phyloP scores from a whole-genome alignment of 495 filamentous ascomycete genomes.

The Podospora conica region DNA sequence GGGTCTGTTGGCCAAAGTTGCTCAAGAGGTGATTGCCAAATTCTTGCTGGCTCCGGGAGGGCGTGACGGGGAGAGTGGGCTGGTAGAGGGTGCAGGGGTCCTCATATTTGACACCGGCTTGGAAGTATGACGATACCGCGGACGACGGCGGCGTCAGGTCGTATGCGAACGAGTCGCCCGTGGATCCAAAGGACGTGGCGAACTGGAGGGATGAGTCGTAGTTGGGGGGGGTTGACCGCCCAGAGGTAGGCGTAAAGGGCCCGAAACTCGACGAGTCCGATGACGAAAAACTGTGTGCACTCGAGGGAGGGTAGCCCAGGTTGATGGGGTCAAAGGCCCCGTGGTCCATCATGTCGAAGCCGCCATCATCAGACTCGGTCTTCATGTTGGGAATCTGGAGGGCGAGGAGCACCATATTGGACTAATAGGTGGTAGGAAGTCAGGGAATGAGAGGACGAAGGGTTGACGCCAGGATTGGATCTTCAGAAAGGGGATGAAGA shows the following conservation, averaged over 20 bases:
- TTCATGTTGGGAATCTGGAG: slow-evolving; percentile 18
- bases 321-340: not conserved
- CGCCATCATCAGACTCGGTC: slow-evolving; percentile 21
- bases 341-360: slow-evolving; percentile 24
- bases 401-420: slow-evolving; percentile 16
- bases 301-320: slow-evolving; percentile 15
- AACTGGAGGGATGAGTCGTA: slow-evolving; percentile 19
- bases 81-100: slow-evolving; percentile 15
- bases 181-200: slow-evolving; percentile 18
- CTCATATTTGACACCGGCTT: slow-evolving; percentile 18
- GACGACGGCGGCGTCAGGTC: slow-evolving; percentile 37
- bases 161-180: slow-evolving; percentile 11
- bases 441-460: slow-evolving; percentile 6
- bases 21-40: not conserved
- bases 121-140: slow-evolving; percentile 30
- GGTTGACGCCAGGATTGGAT: slow-evolving; percentile 9
- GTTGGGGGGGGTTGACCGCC: slow-evolving; percentile 21
- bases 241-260: slow-evolving; percentile 37
- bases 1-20: slow-evolving; percentile 11
- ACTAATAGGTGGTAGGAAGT: not conserved
- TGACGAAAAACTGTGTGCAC: slow-evolving; percentile 30
- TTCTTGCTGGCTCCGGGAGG: slow-evolving; percentile 14
- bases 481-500: slow-evolving; percentile 17
- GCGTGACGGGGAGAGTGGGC: slow-evolving; percentile 18
- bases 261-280: slow-evolving; percentile 32